A percentile compares a stretch with the other conserved stretches of the same genome.
These are phyloP conservation scores for Tolypocladium ophioglossoides DNA, from an alignment of 2,329 filamentous ascomycete species.

Conservation along the genomic window DNA sequence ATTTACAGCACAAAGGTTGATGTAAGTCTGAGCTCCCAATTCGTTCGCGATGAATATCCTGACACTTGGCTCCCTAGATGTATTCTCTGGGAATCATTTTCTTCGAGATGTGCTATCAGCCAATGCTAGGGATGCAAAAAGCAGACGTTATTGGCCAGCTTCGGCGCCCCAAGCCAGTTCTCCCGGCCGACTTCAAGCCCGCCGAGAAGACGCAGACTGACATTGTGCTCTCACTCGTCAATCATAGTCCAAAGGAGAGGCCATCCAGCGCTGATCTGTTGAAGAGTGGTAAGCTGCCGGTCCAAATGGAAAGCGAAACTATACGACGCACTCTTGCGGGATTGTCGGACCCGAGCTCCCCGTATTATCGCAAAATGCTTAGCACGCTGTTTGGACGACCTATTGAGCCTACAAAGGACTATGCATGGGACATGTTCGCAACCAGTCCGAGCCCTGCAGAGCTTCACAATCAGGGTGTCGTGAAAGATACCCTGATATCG, in stretches of 20 bases:
- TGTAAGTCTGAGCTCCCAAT: conserved; percentile 32
- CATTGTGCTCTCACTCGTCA: conserved; percentile 71
- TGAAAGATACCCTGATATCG: conserved; percentile 61
- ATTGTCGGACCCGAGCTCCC: conserved; percentile 70
- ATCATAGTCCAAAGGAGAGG: conserved; percentile 70
- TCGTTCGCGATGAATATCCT: not conserved
- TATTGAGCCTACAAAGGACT: conserved; percentile 70
- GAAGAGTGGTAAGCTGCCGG: conserved; percentile 74
- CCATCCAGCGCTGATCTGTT: conserved; percentile 76
- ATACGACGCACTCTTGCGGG: conserved; percentile 75
- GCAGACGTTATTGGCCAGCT: conserved; percentile 56
- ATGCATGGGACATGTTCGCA: conserved; percentile 62
- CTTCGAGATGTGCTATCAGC: conserved; percentile 86
- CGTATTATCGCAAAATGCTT: conserved; percentile 83
- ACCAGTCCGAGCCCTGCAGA: conserved; percentile 44
- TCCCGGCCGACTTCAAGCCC: conserved; percentile 65
- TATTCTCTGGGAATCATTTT: conserved; percentile 96
- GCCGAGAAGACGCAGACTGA: conserved; percentile 63
- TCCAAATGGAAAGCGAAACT: conserved; percentile 88
- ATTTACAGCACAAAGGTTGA: conserved; percentile 92
- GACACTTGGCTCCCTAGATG: conserved; percentile 46
- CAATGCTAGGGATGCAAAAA: conserved; percentile 57
- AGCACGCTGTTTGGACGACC: conserved; percentile 72
- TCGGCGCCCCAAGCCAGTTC: conserved; percentile 52
- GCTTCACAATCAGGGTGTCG: conserved; percentile 59